Conservation (phyloP, 2,329 filamentous ascomycete genomes). For the Chrysosphaeria jannelii region DNA sequence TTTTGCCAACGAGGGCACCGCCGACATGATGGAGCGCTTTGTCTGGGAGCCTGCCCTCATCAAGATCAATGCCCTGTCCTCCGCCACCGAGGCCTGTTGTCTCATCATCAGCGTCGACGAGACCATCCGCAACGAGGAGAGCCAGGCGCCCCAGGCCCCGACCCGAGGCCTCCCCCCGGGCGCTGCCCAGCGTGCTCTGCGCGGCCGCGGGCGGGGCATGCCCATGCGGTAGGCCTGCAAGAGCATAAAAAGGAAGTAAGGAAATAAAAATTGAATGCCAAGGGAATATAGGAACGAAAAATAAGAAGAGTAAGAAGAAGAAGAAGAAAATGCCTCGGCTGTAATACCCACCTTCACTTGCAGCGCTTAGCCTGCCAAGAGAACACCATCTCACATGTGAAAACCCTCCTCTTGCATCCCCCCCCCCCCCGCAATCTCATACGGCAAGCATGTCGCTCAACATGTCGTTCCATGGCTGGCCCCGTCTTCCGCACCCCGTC, state of each 20-base stretch:
- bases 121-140: slow-evolving; percentile 96
- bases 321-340: slow-evolving; percentile 2
- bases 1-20: slow-evolving; percentile 70
- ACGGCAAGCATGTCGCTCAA: too few species aligned
- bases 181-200: slow-evolving; percentile 65
- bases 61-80: slow-evolving; percentile 92
- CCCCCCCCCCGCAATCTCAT: too few species aligned
- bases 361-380: too few species aligned
- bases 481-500: too few species aligned
- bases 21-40: slow-evolving; percentile 83
- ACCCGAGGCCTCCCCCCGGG: slow-evolving; percentile 43
- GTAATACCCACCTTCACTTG: too few species aligned
- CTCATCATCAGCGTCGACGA: slow-evolving; percentile 90
- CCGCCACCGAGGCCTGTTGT: slow-evolving; percentile 82
- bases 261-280: too few species aligned
- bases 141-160: slow-evolving; percentile 53
- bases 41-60: slow-evolving; percentile 94
- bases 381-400: too few species aligned
- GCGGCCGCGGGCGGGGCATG: slow-evolving; percentile 67
- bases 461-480: too few species aligned
- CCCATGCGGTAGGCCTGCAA: slow-evolving; percentile 55
- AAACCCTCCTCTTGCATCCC: too few species aligned
- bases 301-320: too few species aligned
- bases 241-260: too few species aligned
- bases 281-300: too few species aligned